Percentiles rank a stretch among this genome's conserved stretches.
phyloP scores from a whole-genome alignment of 2,329 filamentous ascomycete species.

The Pseudocercospora pini-densiflorae region DNA sequence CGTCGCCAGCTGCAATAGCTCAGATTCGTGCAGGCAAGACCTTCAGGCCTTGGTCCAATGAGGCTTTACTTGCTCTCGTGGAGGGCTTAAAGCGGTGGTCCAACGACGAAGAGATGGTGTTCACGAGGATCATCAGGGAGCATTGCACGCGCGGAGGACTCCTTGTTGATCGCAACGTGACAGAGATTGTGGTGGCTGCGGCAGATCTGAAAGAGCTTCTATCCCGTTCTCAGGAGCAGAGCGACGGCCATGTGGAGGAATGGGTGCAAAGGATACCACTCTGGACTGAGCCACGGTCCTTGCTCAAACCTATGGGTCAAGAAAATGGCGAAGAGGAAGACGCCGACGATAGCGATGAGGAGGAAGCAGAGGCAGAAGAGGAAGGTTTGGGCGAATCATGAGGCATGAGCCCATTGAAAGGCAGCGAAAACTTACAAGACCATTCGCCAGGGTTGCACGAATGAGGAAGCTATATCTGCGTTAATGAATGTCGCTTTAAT shows the following conservation, averaged over 20 bases:
- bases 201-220: conserved; percentile 29
- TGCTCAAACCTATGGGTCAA: background rate
- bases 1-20: conserved; percentile 27
- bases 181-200: conserved; percentile 39
- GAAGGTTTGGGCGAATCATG: background rate
- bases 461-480: background rate
- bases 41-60: conserved; percentile 37
- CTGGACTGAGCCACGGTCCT: conserved; percentile 22
- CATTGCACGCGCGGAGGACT: conserved; percentile 29
- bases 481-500: background rate
- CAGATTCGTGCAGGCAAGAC: conserved; percentile 17
- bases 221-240: conserved; percentile 12
- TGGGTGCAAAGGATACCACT: conserved; percentile 36
- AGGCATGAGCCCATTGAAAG: background rate
- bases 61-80: conserved; percentile 39
- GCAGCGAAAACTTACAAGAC: background rate
- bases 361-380: background rate
- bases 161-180: conserved; percentile 36
- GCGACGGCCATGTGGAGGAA: conserved; percentile 24
- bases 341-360: background rate
- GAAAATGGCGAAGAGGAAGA: conserved; percentile 2
- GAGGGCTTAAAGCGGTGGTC: conserved; percentile 31
- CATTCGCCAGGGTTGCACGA: background rate
- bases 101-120: conserved; percentile 30
- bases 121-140: conserved; percentile 32